Percentiles rank a stretch among this genome's conserved stretches.
Evolutionary conservation across 106 monocot genomes (phyloP).

Genomic region (Platanthera zijinensis): DNA sequence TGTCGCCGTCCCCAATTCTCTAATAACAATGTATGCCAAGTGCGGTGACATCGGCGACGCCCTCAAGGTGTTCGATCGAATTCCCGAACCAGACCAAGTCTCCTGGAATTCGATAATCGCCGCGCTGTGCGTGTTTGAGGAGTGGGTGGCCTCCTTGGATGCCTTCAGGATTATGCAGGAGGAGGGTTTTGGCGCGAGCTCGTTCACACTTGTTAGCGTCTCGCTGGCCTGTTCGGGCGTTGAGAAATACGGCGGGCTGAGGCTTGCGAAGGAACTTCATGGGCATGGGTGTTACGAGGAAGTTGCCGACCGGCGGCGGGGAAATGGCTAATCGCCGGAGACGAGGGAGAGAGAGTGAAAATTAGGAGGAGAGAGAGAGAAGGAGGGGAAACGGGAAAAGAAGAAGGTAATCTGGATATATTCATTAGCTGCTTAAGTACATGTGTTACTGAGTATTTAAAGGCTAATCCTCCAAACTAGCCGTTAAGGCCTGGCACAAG

Average conservation of each 20-base stretch:
- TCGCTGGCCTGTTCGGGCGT: slow-evolving; percentile 50
- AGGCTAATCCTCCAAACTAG: too few relatives aligned
- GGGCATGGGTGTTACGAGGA: too few relatives aligned
- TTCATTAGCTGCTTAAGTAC: too few relatives aligned
- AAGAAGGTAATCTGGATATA: too few relatives aligned
- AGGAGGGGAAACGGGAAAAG: too few relatives aligned
- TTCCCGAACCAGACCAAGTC: slow-evolving; percentile 40
- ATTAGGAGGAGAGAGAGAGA: too few relatives aligned
- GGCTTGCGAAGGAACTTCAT: slow-evolving; percentile 55
- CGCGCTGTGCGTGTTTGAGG: slow-evolving; percentile 54
- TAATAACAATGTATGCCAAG: slow-evolving; percentile 56
- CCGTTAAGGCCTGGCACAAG: too few relatives aligned
- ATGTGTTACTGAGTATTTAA: too few relatives aligned
- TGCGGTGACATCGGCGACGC: slow-evolving; percentile 30
- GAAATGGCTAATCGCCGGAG: too few relatives aligned
- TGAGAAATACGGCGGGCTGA: slow-evolving; percentile 14
- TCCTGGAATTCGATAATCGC: slow-evolving; percentile 67
- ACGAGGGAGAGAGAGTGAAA: too few relatives aligned
- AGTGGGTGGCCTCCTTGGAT: slow-evolving; percentile 48
- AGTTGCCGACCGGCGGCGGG: too few relatives aligned
- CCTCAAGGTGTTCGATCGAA: slow-evolving; percentile 49
- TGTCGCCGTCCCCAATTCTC: slow-evolving; percentile 51
- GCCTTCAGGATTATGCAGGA: slow-evolving; percentile 41
- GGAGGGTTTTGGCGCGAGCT: slow-evolving; percentile 32
- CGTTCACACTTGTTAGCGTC: slow-evolving; percentile 77